These are phyloP conservation scores for Coemansia sp. DNA, from an alignment of 192 early-diverging fungal species.

Conservation along the genomic window DNA sequence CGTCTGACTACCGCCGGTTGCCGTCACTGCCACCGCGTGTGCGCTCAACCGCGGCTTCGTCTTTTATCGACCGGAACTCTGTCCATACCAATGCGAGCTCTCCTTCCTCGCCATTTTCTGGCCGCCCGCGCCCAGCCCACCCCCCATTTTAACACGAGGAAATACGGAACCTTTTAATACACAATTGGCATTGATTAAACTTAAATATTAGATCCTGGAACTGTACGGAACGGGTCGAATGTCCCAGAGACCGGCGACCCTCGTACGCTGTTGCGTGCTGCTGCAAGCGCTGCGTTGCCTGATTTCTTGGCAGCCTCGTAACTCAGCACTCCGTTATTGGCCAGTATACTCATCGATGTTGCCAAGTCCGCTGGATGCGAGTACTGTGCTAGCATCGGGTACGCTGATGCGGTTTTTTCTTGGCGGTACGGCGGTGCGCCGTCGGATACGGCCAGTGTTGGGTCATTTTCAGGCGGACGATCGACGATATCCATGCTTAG, in stretches of 20 bases:
- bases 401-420: constrained; percentile 39
- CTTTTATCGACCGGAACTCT: constrained; percentile 29
- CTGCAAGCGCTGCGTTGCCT: constrained; percentile 36
- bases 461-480: constrained; percentile 39
- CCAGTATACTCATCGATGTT: not conserved
- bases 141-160: not conserved
- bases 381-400: constrained; percentile 28
- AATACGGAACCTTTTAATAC: no score
- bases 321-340: not conserved
- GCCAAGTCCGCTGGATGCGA: constrained; percentile 6
- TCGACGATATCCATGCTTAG: constrained; percentile 45
- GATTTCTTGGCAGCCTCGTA: constrained; percentile 33
- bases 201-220: constrained; percentile 27
- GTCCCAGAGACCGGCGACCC: constrained; percentile 8
- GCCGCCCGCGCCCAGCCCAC: constrained; percentile 16
- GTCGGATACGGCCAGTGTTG: constrained; percentile 31
- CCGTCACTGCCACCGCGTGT: constrained; percentile 43
- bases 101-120: constrained; percentile 6
- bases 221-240: constrained; percentile 41
- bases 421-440: constrained; percentile 38
- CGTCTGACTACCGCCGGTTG: constrained; percentile 39
- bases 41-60: constrained; percentile 38
- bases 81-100: constrained; percentile 13
- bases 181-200: not conserved
- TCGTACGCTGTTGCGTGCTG: constrained; percentile 24